Evolutionary conservation across 352 stramenopile species (phyloP).

Genomic region (Phytopythium chamaehyphon): DNA sequence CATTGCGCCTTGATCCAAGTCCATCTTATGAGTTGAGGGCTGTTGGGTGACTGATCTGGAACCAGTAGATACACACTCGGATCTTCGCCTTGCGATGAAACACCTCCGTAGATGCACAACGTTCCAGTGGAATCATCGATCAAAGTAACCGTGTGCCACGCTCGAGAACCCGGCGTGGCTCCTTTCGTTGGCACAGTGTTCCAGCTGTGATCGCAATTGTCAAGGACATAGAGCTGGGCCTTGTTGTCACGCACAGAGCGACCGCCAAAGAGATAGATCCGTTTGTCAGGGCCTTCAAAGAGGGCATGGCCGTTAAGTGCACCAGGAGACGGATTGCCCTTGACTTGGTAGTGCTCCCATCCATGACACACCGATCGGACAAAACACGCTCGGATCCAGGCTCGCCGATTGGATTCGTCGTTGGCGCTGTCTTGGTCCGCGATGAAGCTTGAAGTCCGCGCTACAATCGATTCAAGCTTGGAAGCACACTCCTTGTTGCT

Average conservation of each 20-base stretch:
- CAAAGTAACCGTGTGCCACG: conserved; percentile 47
- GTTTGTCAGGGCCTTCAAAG: conserved; percentile 21
- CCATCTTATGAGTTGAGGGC: conserved; percentile 4
- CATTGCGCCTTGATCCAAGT: conserved; percentile 21
- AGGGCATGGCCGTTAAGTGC: conserved; percentile 61
- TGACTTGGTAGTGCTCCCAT: conserved; percentile 37
- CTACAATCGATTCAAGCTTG: conserved; percentile 33
- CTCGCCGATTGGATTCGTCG: conserved; percentile 7
- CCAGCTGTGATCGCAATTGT: conserved; percentile 48
- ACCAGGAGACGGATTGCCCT: conserved; percentile 61
- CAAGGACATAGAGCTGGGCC: conserved; percentile 37
- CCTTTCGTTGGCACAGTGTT: conserved; percentile 25
- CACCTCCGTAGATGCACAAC: conserved; percentile 53
- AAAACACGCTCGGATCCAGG: conserved; percentile 23
- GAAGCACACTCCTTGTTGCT: conserved; percentile 46
- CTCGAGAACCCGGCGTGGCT: conserved; percentile 29
- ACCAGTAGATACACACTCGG: conserved; percentile 32
- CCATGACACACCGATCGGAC: conserved; percentile 33
- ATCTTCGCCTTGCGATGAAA: conserved; percentile 58
- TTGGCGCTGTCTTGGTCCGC: not conserved
- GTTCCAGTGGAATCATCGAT: conserved; percentile 14
- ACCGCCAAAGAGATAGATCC: conserved; percentile 49
- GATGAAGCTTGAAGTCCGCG: not conserved
- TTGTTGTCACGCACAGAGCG: conserved; percentile 61
- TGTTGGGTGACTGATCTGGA: not conserved